phyloP scores from a whole-genome alignment of 2,329 filamentous ascomycete genomes.

The Diaporthe helianthi region DNA sequence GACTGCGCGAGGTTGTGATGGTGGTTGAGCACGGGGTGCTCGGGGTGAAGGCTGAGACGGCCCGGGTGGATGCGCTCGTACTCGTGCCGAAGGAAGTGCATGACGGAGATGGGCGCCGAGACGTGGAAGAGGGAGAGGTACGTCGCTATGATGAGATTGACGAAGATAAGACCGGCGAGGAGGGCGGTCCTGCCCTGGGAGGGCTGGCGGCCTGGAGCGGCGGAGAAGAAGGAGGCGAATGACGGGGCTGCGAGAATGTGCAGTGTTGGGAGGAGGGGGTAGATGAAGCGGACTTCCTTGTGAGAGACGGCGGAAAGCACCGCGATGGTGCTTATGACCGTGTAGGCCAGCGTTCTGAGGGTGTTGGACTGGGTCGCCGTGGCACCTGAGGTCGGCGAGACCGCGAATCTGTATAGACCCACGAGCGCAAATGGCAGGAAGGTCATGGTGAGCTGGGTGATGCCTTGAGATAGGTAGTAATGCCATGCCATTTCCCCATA shows the following conservation, averaged over 20 bases:
- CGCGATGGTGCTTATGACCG: slow-evolving; percentile 65
- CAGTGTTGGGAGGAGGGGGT: slow-evolving; percentile 86
- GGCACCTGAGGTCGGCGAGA: slow-evolving; percentile 45
- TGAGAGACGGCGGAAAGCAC: slow-evolving; percentile 82
- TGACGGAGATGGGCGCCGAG: slow-evolving; percentile 76
- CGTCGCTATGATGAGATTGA: slow-evolving; percentile 74
- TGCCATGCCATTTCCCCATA: slow-evolving; percentile 91
- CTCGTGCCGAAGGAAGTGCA: slow-evolving; percentile 76
- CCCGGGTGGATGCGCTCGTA: slow-evolving; percentile 67
- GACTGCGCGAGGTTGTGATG: slow-evolving; percentile 39
- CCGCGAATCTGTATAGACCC: slow-evolving; percentile 64
- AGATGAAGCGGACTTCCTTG: slow-evolving; percentile 97
- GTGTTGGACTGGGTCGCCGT: slow-evolving; percentile 50
- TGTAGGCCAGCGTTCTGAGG: slow-evolving; percentile 62
- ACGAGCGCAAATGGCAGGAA: slow-evolving; percentile 77
- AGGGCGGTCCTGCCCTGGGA: slow-evolving; percentile 55
- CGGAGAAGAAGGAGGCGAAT: slow-evolving; percentile 68
- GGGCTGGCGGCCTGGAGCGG: slow-evolving; percentile 39
- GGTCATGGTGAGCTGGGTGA: slow-evolving; percentile 86
- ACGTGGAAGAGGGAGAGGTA: slow-evolving; percentile 84
- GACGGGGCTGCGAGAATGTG: slow-evolving; percentile 79
- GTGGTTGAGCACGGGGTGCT: slow-evolving; percentile 28
- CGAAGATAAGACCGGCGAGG: slow-evolving; percentile 63
- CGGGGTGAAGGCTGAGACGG: slow-evolving; percentile 43
- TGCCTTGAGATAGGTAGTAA: slow-evolving; percentile 90